Evolutionary conservation across 2,329 filamentous ascomycete genomes (phyloP).

Genomic region (Aspergillus calidoustus): DNA sequence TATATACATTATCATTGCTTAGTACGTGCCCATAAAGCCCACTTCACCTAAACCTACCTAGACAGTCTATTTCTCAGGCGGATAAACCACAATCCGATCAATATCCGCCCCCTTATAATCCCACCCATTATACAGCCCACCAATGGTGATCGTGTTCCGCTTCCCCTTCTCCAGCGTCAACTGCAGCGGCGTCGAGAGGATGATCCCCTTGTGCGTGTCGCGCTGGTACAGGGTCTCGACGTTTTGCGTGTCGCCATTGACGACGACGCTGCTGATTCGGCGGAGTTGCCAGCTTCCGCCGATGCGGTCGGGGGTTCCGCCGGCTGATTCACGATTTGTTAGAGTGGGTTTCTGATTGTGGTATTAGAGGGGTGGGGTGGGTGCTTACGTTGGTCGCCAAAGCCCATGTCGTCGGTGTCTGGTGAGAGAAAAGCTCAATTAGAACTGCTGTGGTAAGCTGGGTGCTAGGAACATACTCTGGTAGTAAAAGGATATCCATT

Average conservation of each 20-base stretch:
- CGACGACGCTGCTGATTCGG: conserved; percentile 63
- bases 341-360: background rate
- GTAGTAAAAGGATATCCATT: conserved; percentile 64
- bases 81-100: conserved; percentile 65
- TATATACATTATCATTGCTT: background rate
- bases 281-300: conserved; percentile 64
- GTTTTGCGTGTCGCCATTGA: conserved; percentile 57
- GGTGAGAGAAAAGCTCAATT: background rate
- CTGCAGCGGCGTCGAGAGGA: conserved; percentile 61
- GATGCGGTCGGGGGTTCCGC: conserved; percentile 63
- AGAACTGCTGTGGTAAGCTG: background rate
- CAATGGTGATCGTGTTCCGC: conserved; percentile 61
- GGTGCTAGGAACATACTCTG: conserved; percentile 42
- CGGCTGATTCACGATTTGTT: conserved; percentile 36
- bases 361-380: background rate
- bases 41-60: background rate
- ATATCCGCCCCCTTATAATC: conserved; percentile 63
- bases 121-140: conserved; percentile 61
- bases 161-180: conserved; percentile 58
- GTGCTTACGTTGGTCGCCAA: conserved; percentile 31
- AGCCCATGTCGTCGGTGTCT: conserved; percentile 32
- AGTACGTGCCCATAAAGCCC: background rate
- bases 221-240: conserved; percentile 58
- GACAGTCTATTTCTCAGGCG: conserved; percentile 48
- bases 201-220: conserved; percentile 64